Evolutionary conservation across 2,329 filamentous ascomycete genomes (phyloP).

Genomic region (Coniochaeta hoffmannii): DNA sequence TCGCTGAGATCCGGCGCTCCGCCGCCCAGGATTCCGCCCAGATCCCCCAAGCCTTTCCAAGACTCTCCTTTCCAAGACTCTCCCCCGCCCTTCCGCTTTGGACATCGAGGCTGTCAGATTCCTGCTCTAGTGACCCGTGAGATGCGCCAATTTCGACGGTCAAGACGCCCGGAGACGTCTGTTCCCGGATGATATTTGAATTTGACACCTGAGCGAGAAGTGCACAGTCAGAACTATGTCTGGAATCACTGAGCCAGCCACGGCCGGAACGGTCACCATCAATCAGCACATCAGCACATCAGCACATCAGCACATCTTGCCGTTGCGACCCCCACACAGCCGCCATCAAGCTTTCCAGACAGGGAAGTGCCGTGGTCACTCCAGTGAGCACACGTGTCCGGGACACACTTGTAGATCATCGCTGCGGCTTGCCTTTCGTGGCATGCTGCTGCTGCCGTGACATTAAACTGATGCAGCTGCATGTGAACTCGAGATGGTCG

Average conservation of each 20-base stretch:
- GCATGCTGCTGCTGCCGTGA: not conserved
- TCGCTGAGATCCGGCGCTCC: not conserved
- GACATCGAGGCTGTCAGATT: not conserved
- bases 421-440: not conserved
- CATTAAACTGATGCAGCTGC: too few species aligned
- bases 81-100: not conserved
- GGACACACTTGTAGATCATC: not conserved
- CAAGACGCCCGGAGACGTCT: too few species aligned
- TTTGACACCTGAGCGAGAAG: too few species aligned
- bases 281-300: not conserved
- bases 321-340: not conserved
- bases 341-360: not conserved
- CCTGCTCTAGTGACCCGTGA: too few species aligned
- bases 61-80: not conserved
- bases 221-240: too few species aligned
- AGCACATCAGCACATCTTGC: too few species aligned
- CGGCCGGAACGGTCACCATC: not conserved
- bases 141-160: too few species aligned
- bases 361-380: conserved; percentile 1
- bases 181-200: too few species aligned
- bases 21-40: not conserved
- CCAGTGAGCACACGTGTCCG: not conserved
- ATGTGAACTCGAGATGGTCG: not conserved
- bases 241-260: not conserved
- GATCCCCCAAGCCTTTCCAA: not conserved